Base-by-base conservation (phyloP, 352 stramenopile genomes). In the Phytophthora cryptogea region DNA sequence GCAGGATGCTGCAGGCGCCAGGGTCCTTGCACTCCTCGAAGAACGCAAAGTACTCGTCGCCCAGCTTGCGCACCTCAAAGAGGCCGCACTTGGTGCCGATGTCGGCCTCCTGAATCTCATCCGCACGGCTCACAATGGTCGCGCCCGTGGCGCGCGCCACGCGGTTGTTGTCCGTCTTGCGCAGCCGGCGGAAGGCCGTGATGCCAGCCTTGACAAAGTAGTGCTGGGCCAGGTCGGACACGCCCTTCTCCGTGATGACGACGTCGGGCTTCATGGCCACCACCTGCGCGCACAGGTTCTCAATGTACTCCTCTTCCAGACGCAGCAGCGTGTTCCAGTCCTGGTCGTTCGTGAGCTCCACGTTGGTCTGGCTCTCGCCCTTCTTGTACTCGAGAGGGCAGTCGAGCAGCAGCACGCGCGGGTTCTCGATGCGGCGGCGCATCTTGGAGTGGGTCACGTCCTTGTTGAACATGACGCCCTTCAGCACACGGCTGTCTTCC, bases 371-470 rank as follows among this genome's bases (percentile, higher is more conserved):
- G 59, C 77, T 94, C 78, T 99, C 98, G 57, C 96, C 96, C 84
- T 99, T 99, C 91, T 99, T 99, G 88, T 99, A 99, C 83, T 99
- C 98, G 17, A 99, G 85, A 11, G 97, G 96, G 72, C 95, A 99
- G 78, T 99, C 98, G 1, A 99, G 72, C 48, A 99, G 83, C 20
- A 99, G 78, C 59, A 99, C 97, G 31, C 97, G 93, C 32, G 98
- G 98, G 79, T 99, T 99, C 72, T 99, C 95, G 74, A 99, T 99
- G 45, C 86, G 86, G 52, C 97, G 93, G 40, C 96, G 85, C 98
- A 99, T 99, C 83, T 99, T 99, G 39, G 96, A 97, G 88, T 99
- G 97, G 16, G 97, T 99, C 43, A 98, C 94, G 75, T 99, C 98
- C 84, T 99, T 99, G 86, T 99, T 99, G 82, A 99, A 99, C 97